These are phyloP conservation scores for Viridothelium virens DNA, from an alignment of 495 filamentous ascomycete genomes.

Conservation along the genomic window DNA sequence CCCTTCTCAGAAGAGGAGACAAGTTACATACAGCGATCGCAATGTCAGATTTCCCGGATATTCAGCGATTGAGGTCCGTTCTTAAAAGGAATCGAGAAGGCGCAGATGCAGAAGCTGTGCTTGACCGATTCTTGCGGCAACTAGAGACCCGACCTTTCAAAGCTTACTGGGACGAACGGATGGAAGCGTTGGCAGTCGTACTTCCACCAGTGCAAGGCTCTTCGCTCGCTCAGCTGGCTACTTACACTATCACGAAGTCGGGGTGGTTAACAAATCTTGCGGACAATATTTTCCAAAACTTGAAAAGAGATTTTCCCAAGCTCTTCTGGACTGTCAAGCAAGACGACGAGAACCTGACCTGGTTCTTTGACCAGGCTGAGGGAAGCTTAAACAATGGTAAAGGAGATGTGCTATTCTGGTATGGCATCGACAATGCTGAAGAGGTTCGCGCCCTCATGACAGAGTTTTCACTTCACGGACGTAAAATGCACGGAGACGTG, in stretches of 20 bases:
- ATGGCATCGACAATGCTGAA: slow-evolving; percentile 76
- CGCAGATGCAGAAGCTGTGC: slow-evolving; percentile 71
- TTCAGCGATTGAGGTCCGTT: slow-evolving; percentile 69
- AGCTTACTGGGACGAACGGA: slow-evolving; percentile 91
- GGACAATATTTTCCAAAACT: slow-evolving; percentile 91
- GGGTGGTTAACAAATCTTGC: slow-evolving; percentile 94
- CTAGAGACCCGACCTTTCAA: slow-evolving; percentile 73
- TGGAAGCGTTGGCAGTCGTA: slow-evolving; percentile 93
- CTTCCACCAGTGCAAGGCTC: slow-evolving; percentile 55
- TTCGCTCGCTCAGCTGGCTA: slow-evolving; percentile 68
- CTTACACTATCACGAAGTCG: slow-evolving; percentile 89
- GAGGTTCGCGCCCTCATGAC: slow-evolving; percentile 81
- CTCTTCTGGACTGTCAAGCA: slow-evolving; percentile 96
- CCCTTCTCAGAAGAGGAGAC: slow-evolving; percentile 85
- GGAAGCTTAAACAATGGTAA: slow-evolving; percentile 70
- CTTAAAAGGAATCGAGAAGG: slow-evolving; percentile 80
- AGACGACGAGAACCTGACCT: slow-evolving; percentile 93
- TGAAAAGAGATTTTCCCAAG: slow-evolving; percentile 87
- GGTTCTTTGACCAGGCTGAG: slow-evolving; percentile 97
- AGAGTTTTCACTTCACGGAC: slow-evolving; percentile 75
- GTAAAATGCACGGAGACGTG: slow-evolving; percentile 82
- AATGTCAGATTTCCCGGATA: slow-evolving; percentile 70
- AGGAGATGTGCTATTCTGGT: slow-evolving; percentile 94
- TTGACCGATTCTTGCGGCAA: slow-evolving; percentile 77
- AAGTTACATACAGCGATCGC: slow-evolving; percentile 71